A percentile compares a stretch with the other conserved stretches of the same genome.
phyloP scores from a whole-genome alignment of 768 basidiomycete species.

The Psilocybe subaeruginosa region DNA sequence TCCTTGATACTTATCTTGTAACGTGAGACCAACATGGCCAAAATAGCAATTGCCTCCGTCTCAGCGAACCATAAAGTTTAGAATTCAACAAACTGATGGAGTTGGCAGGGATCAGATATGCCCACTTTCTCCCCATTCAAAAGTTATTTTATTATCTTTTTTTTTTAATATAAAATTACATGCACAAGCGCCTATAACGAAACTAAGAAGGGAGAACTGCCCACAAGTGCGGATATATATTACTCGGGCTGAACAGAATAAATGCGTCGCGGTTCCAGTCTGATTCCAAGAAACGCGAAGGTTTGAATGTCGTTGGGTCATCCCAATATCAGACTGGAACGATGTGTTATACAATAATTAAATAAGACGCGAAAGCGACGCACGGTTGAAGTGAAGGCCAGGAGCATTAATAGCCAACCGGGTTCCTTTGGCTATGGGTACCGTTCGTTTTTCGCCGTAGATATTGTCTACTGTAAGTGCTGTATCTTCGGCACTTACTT shows the following conservation, averaged over 20 bases:
- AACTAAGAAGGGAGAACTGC: too few species aligned
- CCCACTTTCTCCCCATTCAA: too few species aligned
- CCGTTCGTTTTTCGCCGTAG: conserved; percentile 36
- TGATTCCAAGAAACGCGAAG: conserved; percentile 44
- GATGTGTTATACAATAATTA: background rate
- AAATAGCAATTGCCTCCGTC: too few species aligned
- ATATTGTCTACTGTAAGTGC: conserved; percentile 33
- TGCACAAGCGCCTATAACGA: too few species aligned
- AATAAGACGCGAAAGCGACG: conserved; percentile 10
- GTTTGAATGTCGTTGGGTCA: conserved; percentile 44
- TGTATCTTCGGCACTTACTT: conserved; percentile 47
- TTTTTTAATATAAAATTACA: too few species aligned
- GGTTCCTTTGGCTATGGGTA: conserved; percentile 47
- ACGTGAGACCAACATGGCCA: too few species aligned
- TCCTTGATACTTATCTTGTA: too few species aligned
- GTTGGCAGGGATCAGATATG: too few species aligned
- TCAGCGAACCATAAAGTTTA: too few species aligned
- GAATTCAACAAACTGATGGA: too few species aligned
- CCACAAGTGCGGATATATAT: too few species aligned
- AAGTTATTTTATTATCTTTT: too few species aligned
- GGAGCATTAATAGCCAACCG: conserved; percentile 35
- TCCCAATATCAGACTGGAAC: conserved; percentile 50
- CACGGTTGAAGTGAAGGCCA: conserved; percentile 55
- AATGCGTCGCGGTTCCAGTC: conserved; percentile 58
- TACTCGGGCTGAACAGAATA: conserved; percentile 55